Percentiles rank a stretch among this genome's conserved stretches.
Conservation (phyloP, 2,329 filamentous ascomycete genomes). For the Podosphaera fusca region DNA sequence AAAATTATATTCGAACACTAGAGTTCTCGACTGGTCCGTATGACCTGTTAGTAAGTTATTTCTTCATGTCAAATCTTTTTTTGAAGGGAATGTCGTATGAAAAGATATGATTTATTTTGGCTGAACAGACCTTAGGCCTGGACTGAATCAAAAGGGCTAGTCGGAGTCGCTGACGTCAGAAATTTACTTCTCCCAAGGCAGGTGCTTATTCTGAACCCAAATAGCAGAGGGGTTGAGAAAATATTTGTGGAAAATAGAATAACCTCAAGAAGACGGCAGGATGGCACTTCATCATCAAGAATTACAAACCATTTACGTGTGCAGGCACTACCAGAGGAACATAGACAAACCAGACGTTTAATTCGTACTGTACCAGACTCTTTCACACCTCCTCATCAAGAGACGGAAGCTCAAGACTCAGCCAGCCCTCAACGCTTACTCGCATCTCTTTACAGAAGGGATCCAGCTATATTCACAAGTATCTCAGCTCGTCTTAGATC, state of each 20-base stretch:
- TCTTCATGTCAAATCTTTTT: not conserved
- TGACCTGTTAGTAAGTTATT: slow-evolving; percentile 38
- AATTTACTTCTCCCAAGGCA: slow-evolving; percentile 44
- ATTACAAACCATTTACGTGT: not conserved
- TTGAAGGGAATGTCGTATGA: not conserved
- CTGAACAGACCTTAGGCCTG: slow-evolving; percentile 30
- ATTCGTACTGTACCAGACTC: slow-evolving; percentile 23
- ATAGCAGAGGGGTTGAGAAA: slow-evolving; percentile 25
- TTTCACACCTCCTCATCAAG: slow-evolving; percentile 8
- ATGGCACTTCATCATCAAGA: not conserved
- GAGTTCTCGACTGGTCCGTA: slow-evolving; percentile 74
- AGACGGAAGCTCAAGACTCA: not conserved
- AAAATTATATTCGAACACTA: slow-evolving; percentile 72
- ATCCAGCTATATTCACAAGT: slow-evolving; percentile 4
- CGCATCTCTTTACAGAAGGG: slow-evolving; percentile 1
- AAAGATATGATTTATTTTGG: not conserved
- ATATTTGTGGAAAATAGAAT: slow-evolving; percentile 8
- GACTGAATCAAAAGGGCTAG: slow-evolving; percentile 65
- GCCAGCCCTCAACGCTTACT: slow-evolving; percentile 1
- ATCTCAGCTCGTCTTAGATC: slow-evolving; percentile 6
- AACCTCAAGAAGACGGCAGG: slow-evolving; percentile 8
- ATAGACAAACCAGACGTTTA: not conserved
- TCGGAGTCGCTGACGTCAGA: slow-evolving; percentile 53
- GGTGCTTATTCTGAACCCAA: slow-evolving; percentile 38
- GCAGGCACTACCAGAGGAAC: not conserved